These are phyloP conservation scores for Betula pendula DNA, from an alignment of 306 rosid species.

Conservation along the genomic window DNA sequence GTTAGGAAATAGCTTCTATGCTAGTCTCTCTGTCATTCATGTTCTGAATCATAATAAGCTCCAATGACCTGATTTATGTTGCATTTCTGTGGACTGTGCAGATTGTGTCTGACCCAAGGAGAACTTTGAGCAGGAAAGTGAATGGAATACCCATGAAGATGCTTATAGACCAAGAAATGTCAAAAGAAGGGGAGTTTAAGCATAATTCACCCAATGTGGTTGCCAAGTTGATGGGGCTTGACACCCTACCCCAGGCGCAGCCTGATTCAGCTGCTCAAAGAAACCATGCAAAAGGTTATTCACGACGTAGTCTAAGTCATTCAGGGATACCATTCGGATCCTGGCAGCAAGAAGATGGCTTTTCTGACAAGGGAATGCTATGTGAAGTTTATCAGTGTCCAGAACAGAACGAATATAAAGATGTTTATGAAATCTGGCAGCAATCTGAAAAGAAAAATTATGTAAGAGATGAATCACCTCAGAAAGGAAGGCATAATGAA, in stretches of 20 bases:
- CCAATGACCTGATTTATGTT: conserved; percentile 26
- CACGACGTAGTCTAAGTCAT: conserved; percentile 43
- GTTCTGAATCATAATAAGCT: conserved; percentile 21
- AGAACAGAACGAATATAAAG: conserved; percentile 48
- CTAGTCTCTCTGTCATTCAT: conserved; percentile 3
- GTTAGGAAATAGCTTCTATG: conserved; percentile 6
- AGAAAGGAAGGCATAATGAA: conserved; percentile 57
- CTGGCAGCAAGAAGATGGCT: conserved; percentile 51
- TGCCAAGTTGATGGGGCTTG: conserved; percentile 97
- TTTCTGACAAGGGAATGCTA: conserved; percentile 47
- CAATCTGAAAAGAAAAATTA: conserved; percentile 52
- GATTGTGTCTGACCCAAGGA: conserved; percentile 59
- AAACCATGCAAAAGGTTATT: conserved; percentile 48
- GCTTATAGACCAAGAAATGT: conserved; percentile 83
- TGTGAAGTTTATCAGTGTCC: conserved; percentile 50
- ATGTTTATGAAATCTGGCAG: conserved; percentile 71
- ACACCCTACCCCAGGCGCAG: conserved; percentile 56
- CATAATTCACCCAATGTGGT: conserved; percentile 71
- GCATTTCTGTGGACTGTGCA: conserved; percentile 30
- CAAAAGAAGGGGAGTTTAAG: conserved; percentile 60
- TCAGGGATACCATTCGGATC: conserved; percentile 47
- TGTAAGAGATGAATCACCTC: conserved; percentile 58
- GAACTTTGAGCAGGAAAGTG: conserved; percentile 50
- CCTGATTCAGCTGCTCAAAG: conserved; percentile 52
- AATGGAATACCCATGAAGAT: conserved; percentile 68